Conservation (phyloP, 768 basidiomycete genomes). For the Sarcomyxa edulis region DNA sequence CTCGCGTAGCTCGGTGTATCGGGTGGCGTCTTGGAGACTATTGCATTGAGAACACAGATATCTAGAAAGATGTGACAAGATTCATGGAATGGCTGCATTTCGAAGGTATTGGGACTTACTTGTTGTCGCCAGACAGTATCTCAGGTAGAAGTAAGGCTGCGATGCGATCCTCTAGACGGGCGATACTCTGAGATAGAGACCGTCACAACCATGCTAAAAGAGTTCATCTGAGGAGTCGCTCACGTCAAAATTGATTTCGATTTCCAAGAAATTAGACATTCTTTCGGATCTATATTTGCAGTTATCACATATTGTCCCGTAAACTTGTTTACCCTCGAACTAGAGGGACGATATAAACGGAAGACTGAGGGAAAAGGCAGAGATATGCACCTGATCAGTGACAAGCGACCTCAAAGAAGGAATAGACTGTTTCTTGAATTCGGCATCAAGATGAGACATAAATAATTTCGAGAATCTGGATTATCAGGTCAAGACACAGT, state of each 20-base stretch:
- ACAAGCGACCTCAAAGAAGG: constrained; percentile 63
- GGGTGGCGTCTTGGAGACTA: constrained; percentile 69
- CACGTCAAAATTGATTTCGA: constrained; percentile 83
- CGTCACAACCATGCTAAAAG: background rate
- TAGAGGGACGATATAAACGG: constrained; percentile 23
- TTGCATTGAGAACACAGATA: constrained; percentile 80
- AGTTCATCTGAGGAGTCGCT: too few relatives aligned
- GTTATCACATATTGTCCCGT: constrained; percentile 70
- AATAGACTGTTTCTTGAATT: constrained; percentile 78
- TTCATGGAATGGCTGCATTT: too few relatives aligned
- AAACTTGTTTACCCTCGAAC: constrained; percentile 86
- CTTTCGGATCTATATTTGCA: constrained; percentile 71
- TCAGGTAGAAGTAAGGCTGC: constrained; percentile 64
- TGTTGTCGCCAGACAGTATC: constrained; percentile 74
- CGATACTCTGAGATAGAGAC: constrained; percentile 45
- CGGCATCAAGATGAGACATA: constrained; percentile 80
- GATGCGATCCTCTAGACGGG: constrained; percentile 71
- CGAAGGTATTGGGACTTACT: constrained; percentile 39
- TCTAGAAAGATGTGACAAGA: constrained; percentile 29
- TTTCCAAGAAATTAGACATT: constrained; percentile 72
- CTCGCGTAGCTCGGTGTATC: constrained; percentile 62
- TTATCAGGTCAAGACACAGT: constrained; percentile 7
- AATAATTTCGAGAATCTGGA: constrained; percentile 90
- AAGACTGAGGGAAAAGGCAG: background rate
- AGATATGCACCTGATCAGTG: constrained; percentile 54